Evolutionary conservation across 148 eudicot species (phyloP).

Genomic region (Suaeda aralocaspica): DNA sequence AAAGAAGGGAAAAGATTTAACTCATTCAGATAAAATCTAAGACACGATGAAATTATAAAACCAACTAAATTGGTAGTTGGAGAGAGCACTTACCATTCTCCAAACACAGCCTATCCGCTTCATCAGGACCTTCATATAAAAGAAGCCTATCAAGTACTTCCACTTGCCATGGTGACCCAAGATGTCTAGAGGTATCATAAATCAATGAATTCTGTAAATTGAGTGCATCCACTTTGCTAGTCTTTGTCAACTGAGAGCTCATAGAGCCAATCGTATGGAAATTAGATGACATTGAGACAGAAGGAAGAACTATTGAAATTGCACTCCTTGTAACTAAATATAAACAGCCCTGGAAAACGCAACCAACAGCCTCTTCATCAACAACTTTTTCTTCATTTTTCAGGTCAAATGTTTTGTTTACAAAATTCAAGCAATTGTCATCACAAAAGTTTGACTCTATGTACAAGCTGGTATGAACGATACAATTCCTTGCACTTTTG

Average conservation of each 20-base stretch:
- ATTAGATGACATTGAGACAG: conserved; percentile 63
- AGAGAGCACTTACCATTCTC: conserved; percentile 62
- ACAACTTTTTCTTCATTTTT: conserved; percentile 41
- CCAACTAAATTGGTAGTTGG: not conserved
- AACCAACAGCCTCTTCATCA: conserved; percentile 65
- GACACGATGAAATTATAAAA: not conserved
- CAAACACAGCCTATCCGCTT: conserved; percentile 71
- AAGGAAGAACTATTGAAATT: conserved; percentile 79
- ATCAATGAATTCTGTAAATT: conserved; percentile 27
- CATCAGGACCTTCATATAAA: conserved; percentile 79
- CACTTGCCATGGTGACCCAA: conserved; percentile 70
- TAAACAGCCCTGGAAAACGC: conserved; percentile 67
- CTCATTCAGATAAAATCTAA: conserved; percentile 12
- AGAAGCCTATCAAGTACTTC: conserved; percentile 79
- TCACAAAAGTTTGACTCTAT: conserved; percentile 44
- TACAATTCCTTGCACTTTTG: conserved; percentile 33
- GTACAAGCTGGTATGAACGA: conserved; percentile 50
- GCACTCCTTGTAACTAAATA: conserved; percentile 69
- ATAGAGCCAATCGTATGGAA: conserved; percentile 52
- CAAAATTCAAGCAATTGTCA: conserved; percentile 32
- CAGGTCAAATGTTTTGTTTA: conserved; percentile 29
- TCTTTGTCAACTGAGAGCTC: conserved; percentile 33
- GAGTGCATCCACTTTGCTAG: conserved; percentile 20
- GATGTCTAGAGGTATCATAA: conserved; percentile 27
- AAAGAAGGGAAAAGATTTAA: not conserved